Conservation (phyloP, 2,329 filamentous ascomycete species). For the Neophaeococcomyces mojaviensis region DNA sequence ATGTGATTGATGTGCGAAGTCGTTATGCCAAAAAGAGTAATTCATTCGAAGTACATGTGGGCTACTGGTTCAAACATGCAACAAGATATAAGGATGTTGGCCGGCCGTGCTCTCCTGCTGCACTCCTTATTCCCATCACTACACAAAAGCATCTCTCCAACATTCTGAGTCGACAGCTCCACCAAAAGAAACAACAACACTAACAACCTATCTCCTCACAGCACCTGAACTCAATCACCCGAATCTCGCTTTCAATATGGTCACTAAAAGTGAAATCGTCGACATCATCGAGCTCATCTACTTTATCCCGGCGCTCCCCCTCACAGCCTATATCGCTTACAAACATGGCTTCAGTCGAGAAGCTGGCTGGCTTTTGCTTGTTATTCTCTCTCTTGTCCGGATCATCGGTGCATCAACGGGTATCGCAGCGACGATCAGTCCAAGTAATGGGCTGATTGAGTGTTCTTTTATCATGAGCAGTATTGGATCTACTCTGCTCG, state of each 20-base stretch:
- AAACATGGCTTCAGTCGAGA: conserved; percentile 35
- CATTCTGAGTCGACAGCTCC: too few species aligned
- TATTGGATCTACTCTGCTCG: conserved; percentile 44
- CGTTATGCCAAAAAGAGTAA: too few species aligned
- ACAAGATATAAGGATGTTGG: too few species aligned
- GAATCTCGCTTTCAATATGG: conserved; percentile 4
- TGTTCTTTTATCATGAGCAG: conserved; percentile 39
- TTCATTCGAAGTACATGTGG: too few species aligned
- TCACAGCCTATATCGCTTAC: conserved; percentile 26
- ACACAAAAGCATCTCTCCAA: too few species aligned
- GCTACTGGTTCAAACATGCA: too few species aligned
- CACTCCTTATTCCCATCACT: too few species aligned
- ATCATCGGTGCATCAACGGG: conserved; percentile 45
- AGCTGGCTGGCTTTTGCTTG: conserved; percentile 48
- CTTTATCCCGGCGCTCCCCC: conserved; percentile 29
- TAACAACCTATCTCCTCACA: neutral
- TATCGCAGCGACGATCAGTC: conserved; percentile 42
- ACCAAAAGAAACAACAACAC: too few species aligned
- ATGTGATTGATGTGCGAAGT: too few species aligned
- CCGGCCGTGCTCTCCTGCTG: too few species aligned
- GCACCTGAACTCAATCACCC: neutral
- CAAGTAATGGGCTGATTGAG: conserved; percentile 31
- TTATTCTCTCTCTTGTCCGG: conserved; percentile 46
- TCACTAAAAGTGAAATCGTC: conserved; percentile 15
- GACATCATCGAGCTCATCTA: conserved; percentile 29